Percentiles rank a stretch among this genome's conserved stretches.
Evolutionary conservation across 129 eudicot genomes (phyloP).

Genomic region (Helianthus annuus): HanXRQr2.0-SUNRISE NC_035436.2:132639559-132640058

Average conservation of each 20-base stretch:
- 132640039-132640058: not conserved
- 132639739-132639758: not conserved
- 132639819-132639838: slow-evolving; percentile 25
- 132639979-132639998: not conserved
- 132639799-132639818: slow-evolving; percentile 21
- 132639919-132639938: slow-evolving; percentile 11
- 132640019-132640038: not conserved
- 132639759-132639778: too few species aligned
- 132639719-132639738: slow-evolving; percentile 26
- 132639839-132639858: slow-evolving; percentile 19
- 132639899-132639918: slow-evolving; percentile 18
- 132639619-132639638: slow-evolving; percentile 92
- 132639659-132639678: slow-evolving; percentile 31
- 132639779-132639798: slow-evolving; percentile 13
- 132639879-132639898: slow-evolving; percentile 38
- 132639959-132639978: not conserved
- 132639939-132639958: slow-evolving; percentile 15
- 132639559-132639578: slow-evolving; percentile 73
- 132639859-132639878: slow-evolving; percentile 27
- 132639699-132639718: slow-evolving; percentile 28
- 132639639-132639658: slow-evolving; percentile 75
- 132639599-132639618: slow-evolving; percentile 78
- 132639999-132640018: not conserved
- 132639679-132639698: slow-evolving; percentile 26
- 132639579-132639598: slow-evolving; percentile 73